These are phyloP conservation scores for Citrullus colocynthis DNA, from an alignment of 306 rosid genomes.

Conservation along the genomic window DNA sequence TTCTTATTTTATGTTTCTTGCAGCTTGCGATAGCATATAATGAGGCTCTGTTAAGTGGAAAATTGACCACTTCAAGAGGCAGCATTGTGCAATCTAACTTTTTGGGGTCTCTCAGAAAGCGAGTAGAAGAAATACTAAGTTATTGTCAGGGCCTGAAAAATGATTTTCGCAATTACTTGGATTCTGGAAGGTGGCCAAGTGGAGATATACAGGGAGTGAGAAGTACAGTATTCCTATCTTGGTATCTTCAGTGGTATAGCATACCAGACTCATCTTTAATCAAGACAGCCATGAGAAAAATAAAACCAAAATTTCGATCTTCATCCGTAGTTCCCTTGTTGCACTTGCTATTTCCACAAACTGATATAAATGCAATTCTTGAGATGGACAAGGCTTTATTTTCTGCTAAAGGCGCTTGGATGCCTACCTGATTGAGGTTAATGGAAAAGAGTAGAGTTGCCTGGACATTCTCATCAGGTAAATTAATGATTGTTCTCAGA, in stretches of 20 bases:
- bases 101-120: constrained; percentile 62
- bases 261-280: constrained; percentile 57
- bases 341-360: constrained; percentile 60
- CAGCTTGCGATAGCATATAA: constrained; percentile 77
- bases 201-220: constrained; percentile 33
- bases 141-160: constrained; percentile 46
- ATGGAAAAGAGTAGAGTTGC: neutral
- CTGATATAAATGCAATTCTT: constrained; percentile 38
- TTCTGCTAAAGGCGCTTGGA: constrained; percentile 1
- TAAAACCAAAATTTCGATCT: constrained; percentile 43
- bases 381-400: constrained; percentile 52
- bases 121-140: constrained; percentile 60
- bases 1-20: constrained; percentile 17
- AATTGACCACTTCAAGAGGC: constrained; percentile 51
- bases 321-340: constrained; percentile 57
- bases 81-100: constrained; percentile 62
- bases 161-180: constrained; percentile 50
- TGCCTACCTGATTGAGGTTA: neutral
- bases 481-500: neutral
- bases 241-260: constrained; percentile 83
- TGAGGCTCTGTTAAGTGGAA: constrained; percentile 61
- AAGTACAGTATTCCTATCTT: constrained; percentile 58
- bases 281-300: constrained; percentile 30
- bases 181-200: constrained; percentile 65
- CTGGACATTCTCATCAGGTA: neutral